Evolutionary conservation across 2,329 filamentous ascomycete genomes (phyloP).

Genomic region (Hypoxylon sp.): DNA sequence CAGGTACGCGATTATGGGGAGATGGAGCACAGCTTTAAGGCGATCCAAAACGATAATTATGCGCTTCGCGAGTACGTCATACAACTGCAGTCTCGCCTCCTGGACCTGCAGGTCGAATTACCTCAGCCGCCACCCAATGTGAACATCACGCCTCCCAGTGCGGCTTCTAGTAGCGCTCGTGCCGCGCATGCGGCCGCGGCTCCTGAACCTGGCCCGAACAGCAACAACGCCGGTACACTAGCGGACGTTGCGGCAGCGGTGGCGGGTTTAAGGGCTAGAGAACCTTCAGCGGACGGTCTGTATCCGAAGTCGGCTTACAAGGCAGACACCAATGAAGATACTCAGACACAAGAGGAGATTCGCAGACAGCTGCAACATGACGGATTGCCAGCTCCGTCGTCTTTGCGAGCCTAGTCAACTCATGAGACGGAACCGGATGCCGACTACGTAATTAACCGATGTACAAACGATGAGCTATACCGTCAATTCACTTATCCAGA

Average conservation of each 20-base stretch:
- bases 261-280: conserved; percentile 49
- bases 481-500: conserved; percentile 15
- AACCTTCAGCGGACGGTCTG: conserved; percentile 45
- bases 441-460: not conserved
- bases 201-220: conserved; percentile 38
- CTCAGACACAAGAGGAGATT: conserved; percentile 65
- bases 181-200: conserved; percentile 42
- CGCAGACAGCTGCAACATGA: conserved; percentile 65
- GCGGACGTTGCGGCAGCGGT: conserved; percentile 54
- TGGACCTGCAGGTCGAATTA: conserved; percentile 85
- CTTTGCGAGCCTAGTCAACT: conserved; percentile 47
- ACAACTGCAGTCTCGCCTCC: conserved; percentile 84
- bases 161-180: conserved; percentile 42
- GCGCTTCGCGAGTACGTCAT: conserved; percentile 93
- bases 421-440: conserved; percentile 14
- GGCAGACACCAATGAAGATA: conserved; percentile 56
- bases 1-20: conserved; percentile 85
- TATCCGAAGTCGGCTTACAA: conserved; percentile 54
- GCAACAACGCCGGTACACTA: conserved; percentile 50
- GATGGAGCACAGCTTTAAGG: conserved; percentile 82
- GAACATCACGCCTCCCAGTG: conserved; percentile 68
- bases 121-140: conserved; percentile 86
- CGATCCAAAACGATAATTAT: conserved; percentile 89
- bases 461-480: not conserved
- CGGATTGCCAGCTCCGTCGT: conserved; percentile 51